phyloP scores from a whole-genome alignment of 2,329 filamentous ascomycete species.

The Sclerotinia nivalis region DNA sequence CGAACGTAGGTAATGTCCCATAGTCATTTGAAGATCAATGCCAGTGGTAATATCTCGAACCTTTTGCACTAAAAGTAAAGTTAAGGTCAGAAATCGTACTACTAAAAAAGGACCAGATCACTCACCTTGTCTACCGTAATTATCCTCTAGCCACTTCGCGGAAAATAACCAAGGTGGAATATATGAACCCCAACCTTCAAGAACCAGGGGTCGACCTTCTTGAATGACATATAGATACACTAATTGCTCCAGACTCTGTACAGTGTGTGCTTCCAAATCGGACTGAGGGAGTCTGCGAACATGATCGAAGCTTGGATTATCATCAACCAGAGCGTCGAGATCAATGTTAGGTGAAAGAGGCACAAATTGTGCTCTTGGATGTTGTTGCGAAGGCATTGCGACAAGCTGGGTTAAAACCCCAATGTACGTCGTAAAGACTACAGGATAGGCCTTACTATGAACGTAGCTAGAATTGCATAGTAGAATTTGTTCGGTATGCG shows the following conservation, averaged over 20 bases:
- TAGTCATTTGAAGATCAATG: constrained; percentile 77
- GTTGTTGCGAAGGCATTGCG: constrained; percentile 71
- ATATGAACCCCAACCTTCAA: constrained; percentile 80
- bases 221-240: constrained; percentile 78
- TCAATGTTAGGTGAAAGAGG: constrained; percentile 86
- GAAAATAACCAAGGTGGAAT: constrained; percentile 80
- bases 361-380: constrained; percentile 87
- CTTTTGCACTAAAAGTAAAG: constrained; percentile 64
- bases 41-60: constrained; percentile 78
- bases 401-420: constrained; percentile 16
- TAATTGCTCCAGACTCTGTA: constrained; percentile 81
- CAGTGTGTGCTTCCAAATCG: constrained; percentile 74
- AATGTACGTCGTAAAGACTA: not conserved
- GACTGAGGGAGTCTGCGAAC: constrained; percentile 76
- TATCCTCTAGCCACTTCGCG: constrained; percentile 74
- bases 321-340: constrained; percentile 71
- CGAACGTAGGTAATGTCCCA: constrained; percentile 85
- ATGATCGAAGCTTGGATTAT: constrained; percentile 82
- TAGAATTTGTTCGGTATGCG: not conserved
- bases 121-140: constrained; percentile 76
- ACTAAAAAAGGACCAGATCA: constrained; percentile 21
- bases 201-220: constrained; percentile 83
- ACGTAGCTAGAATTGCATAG: not conserved
- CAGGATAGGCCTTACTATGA: not conserved
- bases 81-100: constrained; percentile 32